Conservation (phyloP, 192 early-diverging fungal genomes). For the Gaertneriomyces sp. region DNA sequence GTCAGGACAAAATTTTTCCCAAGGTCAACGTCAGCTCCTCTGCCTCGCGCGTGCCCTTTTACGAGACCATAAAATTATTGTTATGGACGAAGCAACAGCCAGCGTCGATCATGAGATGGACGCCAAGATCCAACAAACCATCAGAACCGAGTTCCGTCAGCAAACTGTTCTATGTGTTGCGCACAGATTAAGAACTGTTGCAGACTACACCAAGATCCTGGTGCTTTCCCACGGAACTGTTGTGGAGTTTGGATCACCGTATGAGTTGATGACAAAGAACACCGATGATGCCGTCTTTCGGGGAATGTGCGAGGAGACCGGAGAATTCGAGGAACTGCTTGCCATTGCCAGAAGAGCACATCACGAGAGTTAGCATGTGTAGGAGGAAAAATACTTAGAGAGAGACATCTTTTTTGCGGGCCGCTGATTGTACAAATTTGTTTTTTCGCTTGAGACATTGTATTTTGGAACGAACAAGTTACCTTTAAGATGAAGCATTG, state of each 20-base stretch:
- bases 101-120: slow-evolving; percentile 86
- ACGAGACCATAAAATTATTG: slow-evolving; percentile 16
- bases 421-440: too few species aligned
- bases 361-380: too few species aligned
- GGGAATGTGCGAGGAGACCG: slow-evolving; percentile 76
- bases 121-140: slow-evolving; percentile 79
- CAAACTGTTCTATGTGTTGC: slow-evolving; percentile 84
- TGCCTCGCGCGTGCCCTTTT: slow-evolving; percentile 52
- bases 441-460: too few species aligned
- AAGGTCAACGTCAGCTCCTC: slow-evolving; percentile 72
- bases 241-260: slow-evolving; percentile 59
- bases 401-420: too few species aligned
- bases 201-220: slow-evolving; percentile 73
- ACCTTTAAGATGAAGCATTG: too few species aligned
- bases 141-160: slow-evolving; percentile 63
- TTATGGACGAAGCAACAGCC: slow-evolving; percentile 73
- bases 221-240: slow-evolving; percentile 74
- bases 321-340: slow-evolving; percentile 70
- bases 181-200: slow-evolving; percentile 67
- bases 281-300: slow-evolving; percentile 55
- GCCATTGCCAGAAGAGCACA: slow-evolving; percentile 43
- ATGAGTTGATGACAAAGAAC: slow-evolving; percentile 47
- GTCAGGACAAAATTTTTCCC: slow-evolving; percentile 79
- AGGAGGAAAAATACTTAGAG: too few species aligned
- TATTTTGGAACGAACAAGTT: too few species aligned